phyloP scores from a whole-genome alignment of 129 eudicot species.

The Escallonia rubra region DNA sequence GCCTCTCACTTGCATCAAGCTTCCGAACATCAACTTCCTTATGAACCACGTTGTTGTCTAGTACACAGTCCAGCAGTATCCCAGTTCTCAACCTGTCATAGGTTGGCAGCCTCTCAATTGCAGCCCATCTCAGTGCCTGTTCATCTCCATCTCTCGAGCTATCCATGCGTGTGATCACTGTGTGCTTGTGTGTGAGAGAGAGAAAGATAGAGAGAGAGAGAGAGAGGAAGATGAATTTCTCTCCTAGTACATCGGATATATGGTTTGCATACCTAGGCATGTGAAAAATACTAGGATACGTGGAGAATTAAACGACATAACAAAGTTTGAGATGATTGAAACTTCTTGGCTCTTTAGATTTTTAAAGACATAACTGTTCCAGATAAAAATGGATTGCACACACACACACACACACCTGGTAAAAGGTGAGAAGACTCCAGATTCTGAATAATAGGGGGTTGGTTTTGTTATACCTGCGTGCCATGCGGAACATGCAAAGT shows the following conservation, averaged over 20 bases:
- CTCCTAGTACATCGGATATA: no score
- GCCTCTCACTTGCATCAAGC: slow-evolving; percentile 48
- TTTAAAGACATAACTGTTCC: no score
- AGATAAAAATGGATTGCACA: neutral
- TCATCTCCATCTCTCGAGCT: slow-evolving; percentile 24
- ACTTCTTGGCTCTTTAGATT: no score
- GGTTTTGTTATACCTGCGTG: neutral
- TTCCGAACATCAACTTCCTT: slow-evolving; percentile 35
- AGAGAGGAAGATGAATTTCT: neutral
- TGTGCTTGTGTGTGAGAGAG: slow-evolving; percentile 7
- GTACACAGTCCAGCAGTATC: neutral
- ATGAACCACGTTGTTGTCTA: neutral
- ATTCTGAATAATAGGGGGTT: neutral
- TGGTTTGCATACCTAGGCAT: neutral
- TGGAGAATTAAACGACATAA: no score
- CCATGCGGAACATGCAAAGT: neutral
- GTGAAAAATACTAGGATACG: neutral
- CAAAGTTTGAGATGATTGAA: neutral
- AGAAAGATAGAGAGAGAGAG: neutral
- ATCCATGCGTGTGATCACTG: slow-evolving; percentile 12
- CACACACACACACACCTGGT: slow-evolving; percentile 17
- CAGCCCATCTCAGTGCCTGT: slow-evolving; percentile 54
- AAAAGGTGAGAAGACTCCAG: slow-evolving; percentile 1
- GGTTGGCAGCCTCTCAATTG: slow-evolving; percentile 54
- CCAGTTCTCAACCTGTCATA: slow-evolving; percentile 36